Evolutionary conservation across 1,284 basidiomycete species (phyloP).

Genomic region (Pascua sp.): DNA sequence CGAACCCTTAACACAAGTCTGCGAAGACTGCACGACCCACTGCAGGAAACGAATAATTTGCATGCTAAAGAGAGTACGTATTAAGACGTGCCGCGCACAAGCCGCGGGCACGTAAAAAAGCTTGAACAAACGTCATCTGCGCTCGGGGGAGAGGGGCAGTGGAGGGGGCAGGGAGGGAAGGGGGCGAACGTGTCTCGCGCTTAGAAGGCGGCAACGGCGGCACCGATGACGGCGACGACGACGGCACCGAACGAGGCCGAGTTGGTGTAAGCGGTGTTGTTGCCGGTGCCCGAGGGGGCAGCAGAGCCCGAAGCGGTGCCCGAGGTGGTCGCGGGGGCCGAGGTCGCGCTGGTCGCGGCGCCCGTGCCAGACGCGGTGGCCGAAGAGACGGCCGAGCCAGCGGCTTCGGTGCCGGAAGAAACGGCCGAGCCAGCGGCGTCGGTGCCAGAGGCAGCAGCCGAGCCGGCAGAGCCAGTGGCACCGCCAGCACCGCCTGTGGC

Average conservation of each 20-base stretch:
- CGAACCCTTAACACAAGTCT: too few species aligned
- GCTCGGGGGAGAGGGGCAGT: not conserved
- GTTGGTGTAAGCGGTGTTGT: not conserved
- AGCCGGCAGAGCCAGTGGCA: not conserved
- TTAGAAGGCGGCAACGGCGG: constrained; percentile 12
- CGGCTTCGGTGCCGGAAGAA: not conserved
- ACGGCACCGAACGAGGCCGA: constrained; percentile 4
- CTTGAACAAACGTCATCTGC: not conserved
- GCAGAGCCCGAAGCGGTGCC: not conserved
- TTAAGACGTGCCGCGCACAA: too few species aligned
- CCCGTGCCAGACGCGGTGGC: not conserved
- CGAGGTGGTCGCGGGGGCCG: not conserved
- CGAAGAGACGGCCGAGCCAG: not conserved
- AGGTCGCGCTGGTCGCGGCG: not conserved
- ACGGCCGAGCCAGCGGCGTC: not conserved
- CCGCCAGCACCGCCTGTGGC: constrained; percentile 3
- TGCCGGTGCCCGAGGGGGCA: not conserved
- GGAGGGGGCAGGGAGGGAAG: not conserved
- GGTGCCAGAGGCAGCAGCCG: not conserved
- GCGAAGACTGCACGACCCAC: too few species aligned
- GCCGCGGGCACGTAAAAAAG: not conserved
- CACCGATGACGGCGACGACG: constrained; percentile 6
- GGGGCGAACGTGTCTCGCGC: not conserved
- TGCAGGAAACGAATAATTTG: too few species aligned
- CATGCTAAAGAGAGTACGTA: too few species aligned